Evolutionary conservation across 768 basidiomycete genomes (phyloP).

Genomic region (Russula lepida): DNA sequence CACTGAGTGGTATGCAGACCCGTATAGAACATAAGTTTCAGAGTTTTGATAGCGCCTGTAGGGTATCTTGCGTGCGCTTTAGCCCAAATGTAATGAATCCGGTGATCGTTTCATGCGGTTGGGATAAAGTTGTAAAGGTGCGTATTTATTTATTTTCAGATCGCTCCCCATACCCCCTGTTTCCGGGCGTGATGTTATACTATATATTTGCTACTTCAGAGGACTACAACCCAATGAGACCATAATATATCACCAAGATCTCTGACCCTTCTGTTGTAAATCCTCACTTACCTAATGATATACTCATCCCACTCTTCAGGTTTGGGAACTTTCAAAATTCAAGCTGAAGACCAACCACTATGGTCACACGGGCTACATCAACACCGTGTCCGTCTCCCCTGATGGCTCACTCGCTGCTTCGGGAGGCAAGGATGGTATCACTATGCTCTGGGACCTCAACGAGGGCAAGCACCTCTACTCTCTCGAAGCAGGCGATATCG

Average conservation of each 20-base stretch:
- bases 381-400: slow-evolving; percentile 96
- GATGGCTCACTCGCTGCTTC: slow-evolving; percentile 98
- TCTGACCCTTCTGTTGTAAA: slow-evolving; percentile 35
- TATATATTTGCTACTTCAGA: slow-evolving; percentile 30
- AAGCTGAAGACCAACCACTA: slow-evolving; percentile 99
- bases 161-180: not conserved
- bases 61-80: slow-evolving; percentile 99
- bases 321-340: slow-evolving; percentile 99
- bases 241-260: slow-evolving; percentile 60
- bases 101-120: slow-evolving; percentile 97
- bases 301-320: slow-evolving; percentile 40
- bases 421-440: slow-evolving; percentile 98
- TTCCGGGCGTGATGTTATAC: slow-evolving; percentile 34
- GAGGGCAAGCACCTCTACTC: slow-evolving; percentile 99
- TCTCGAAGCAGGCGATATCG: slow-evolving; percentile 94
- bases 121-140: slow-evolving; percentile 99
- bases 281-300: not conserved
- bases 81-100: slow-evolving; percentile 96
- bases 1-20: slow-evolving; percentile 67
- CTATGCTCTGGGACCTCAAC: slow-evolving; percentile 99
- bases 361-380: slow-evolving; percentile 99
- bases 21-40: not conserved
- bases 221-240: slow-evolving; percentile 39
- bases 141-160: slow-evolving; percentile 28
- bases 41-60: slow-evolving; percentile 26